Evolutionary conservation across 1,139 yeast genomes (phyloP), one percentile per base, ranked within the genome.

Genomic region (Kodamaea derodonti): DNA sequence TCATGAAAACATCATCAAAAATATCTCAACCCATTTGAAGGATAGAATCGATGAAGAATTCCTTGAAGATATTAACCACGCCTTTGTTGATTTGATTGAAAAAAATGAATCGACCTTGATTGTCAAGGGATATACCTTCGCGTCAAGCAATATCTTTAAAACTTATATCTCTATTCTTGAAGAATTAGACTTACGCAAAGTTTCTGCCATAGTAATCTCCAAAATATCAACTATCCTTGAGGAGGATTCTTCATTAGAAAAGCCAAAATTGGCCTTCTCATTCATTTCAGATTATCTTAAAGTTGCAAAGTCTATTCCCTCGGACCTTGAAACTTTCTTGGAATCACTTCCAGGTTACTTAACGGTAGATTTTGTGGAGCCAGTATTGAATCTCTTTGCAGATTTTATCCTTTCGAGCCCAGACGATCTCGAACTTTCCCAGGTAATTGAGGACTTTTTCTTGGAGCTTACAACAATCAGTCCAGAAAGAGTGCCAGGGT

Each of bases 381-480:
- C 42, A 7, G 63, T 67, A 0, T 30, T 62, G 12, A 32, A 38
- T 1, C 40, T 61, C 11, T 46, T 65, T 33, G 38, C 24, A 15
- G 42, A 35, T 8, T 41, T 30, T 18, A 33, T 40, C 13, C 14
- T 22, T 1, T 33, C 38, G 22, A 18, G 22, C 22, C 6, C 9
- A 7, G 6, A 6, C 1, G 37, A 35, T 1, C 17, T 39, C 3
- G 48, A 54, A 20, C 31, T 44, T 12, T 32, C 36, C 7, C 63
- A 55, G 15, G 33, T 57, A 2, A 44, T 65, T 3, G 58, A 62
- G 35, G 67, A 63, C 34, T 45, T 57, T n/a, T 64, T 54, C 39
- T 37, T 57, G 5, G 65, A 62, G 34, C 39, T 64, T 10, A 29
- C 47, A 2, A 38, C 44, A 34, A 40, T 41, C 3, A 20, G 29